These are phyloP conservation scores for Rubia tinctorum DNA, from an alignment of 305 asterid genomes.

Conservation along the genomic window DNA sequence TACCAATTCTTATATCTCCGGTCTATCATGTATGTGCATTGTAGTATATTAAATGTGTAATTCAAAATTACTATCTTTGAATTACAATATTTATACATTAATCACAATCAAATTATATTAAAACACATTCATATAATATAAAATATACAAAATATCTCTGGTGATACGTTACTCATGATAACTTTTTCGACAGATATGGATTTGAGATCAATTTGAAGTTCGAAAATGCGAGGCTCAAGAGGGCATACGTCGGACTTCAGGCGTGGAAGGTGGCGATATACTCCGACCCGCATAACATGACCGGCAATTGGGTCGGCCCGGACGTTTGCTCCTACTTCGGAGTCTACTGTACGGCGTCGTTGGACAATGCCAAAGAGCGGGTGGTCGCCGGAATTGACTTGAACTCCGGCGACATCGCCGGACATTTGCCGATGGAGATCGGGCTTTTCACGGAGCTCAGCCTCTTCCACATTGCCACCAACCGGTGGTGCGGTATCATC, in stretches of 20 bases:
- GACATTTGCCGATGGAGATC: slow-evolving; percentile 71
- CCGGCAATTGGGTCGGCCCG: slow-evolving; percentile 65
- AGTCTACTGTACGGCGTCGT: slow-evolving; percentile 55
- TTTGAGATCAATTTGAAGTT: slow-evolving; percentile 13
- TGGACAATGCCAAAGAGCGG: slow-evolving; percentile 41
- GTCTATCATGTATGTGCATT: not conserved
- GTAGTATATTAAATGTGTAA: not conserved
- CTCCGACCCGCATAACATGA: slow-evolving; percentile 69
- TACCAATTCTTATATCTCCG: too few species aligned
- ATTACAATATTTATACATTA: too few species aligned
- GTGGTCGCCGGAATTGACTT: slow-evolving; percentile 90
- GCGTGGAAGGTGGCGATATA: slow-evolving; percentile 69
- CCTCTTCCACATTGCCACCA: slow-evolving; percentile 75
- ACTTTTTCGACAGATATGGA: slow-evolving; percentile 8
- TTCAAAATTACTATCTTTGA: too few species aligned
- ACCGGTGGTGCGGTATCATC: slow-evolving; percentile 76
- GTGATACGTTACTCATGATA: too few species aligned
- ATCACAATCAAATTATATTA: too few species aligned
- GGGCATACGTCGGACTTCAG: slow-evolving; percentile 62
- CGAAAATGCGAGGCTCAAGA: slow-evolving; percentile 47
- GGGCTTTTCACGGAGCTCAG: slow-evolving; percentile 61
- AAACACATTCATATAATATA: too few species aligned
- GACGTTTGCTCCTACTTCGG: slow-evolving; percentile 75
- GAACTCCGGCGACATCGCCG: slow-evolving; percentile 80
- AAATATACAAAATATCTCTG: too few species aligned